Percentiles rank a stretch among this genome's conserved stretches.
phyloP scores from a whole-genome alignment of 1,284 basidiomycete species.

The Puccinia coronata region DNA sequence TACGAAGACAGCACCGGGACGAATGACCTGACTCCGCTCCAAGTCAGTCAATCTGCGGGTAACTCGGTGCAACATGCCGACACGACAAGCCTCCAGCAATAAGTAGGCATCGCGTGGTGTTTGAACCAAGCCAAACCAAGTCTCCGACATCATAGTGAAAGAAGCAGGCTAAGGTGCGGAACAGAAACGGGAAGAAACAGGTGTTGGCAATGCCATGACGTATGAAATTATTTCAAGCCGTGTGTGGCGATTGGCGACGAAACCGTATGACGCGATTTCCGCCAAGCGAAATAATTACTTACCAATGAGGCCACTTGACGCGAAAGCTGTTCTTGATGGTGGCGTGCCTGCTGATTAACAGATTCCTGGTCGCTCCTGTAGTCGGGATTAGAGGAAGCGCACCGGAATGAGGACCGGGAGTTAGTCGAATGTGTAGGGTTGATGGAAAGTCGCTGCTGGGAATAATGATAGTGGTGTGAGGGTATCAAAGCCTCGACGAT shows the following conservation, averaged over 20 bases:
- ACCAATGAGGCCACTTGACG: conserved; percentile 39
- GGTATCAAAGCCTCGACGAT: conserved; percentile 30
- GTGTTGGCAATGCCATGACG: conserved; percentile 7
- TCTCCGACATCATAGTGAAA: conserved; percentile 51
- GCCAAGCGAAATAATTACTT: conserved; percentile 11
- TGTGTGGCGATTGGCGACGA: not conserved
- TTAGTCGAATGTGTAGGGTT: conserved; percentile 14
- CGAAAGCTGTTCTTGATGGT: conserved; percentile 27
- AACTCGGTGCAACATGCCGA: conserved; percentile 53
- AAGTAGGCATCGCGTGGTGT: conserved; percentile 54
- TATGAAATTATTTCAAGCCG: not conserved
- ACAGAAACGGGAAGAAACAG: not conserved
- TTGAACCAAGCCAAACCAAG: conserved; percentile 53
- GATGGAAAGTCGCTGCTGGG: conserved; percentile 19
- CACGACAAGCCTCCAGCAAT: conserved; percentile 54
- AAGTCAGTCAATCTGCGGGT: conserved; percentile 55
- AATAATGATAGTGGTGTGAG: conserved; percentile 10
- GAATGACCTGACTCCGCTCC: conserved; percentile 53
- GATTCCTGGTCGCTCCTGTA: conserved; percentile 12
- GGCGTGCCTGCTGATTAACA: conserved; percentile 9
- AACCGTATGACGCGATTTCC: not conserved
- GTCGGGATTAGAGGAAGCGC: conserved; percentile 9
- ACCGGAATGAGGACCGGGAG: conserved; percentile 14
- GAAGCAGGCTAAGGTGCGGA: conserved; percentile 22
- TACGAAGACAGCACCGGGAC: conserved; percentile 54